These are phyloP conservation scores for Asclepias syriaca DNA, from an alignment of 257 asterid genomes.

Conservation along the genomic window DNA sequence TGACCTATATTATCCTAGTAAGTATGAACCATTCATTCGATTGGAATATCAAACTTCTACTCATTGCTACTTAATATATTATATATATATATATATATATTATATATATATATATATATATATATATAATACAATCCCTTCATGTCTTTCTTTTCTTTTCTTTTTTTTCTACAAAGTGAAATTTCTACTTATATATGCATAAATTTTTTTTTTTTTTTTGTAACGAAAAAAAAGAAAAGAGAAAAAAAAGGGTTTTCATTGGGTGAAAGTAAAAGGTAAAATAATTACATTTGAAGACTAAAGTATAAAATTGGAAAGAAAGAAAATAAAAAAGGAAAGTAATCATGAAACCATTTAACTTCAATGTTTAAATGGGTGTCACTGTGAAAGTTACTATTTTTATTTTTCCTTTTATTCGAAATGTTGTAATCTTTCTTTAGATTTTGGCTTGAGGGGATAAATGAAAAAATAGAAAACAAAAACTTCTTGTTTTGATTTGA, in stretches of 20 bases:
- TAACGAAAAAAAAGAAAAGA: too few relatives aligned
- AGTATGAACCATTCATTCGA: background rate
- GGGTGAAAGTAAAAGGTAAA: background rate
- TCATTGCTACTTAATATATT: background rate
- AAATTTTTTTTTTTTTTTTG: too few relatives aligned
- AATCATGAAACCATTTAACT: conserved; percentile 1
- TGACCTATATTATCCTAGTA: conserved; percentile 10
- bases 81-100: too few relatives aligned
- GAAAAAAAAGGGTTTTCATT: background rate
- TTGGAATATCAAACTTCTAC: background rate
- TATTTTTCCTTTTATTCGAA: too few relatives aligned
- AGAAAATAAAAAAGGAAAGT: background rate
- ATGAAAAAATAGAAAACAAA: too few relatives aligned
- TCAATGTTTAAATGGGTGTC: background rate
- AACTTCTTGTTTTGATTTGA: too few relatives aligned
- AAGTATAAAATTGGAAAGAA: background rate
- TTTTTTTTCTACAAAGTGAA: too few relatives aligned
- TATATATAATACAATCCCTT: background rate
- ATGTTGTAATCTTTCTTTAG: too few relatives aligned
- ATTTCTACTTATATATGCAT: too few relatives aligned
- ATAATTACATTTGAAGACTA: conserved; percentile 7
- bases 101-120: background rate
- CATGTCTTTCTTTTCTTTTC: too few relatives aligned
- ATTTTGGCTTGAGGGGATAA: too few relatives aligned
- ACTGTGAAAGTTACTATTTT: too few relatives aligned